Conservation (phyloP, 768 basidiomycete species). For the Agrocybe chaxingu region DNA sequence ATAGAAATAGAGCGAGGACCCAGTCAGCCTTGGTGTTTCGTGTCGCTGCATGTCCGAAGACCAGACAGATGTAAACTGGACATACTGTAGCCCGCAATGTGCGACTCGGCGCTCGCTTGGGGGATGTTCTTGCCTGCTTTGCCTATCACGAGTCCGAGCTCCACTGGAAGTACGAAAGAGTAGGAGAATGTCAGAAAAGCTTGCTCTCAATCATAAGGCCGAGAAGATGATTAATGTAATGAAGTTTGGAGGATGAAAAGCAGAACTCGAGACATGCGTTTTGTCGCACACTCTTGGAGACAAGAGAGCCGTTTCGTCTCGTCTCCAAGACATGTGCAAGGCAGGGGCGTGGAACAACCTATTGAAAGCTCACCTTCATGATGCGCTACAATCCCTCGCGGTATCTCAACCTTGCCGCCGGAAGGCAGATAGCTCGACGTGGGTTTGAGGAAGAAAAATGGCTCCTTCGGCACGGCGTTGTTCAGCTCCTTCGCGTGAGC, state of each 20-base stretch:
- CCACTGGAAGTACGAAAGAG: conserved; percentile 48
- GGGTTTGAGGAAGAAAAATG: conserved; percentile 98
- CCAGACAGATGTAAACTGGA: conserved; percentile 3
- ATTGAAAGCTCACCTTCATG: conserved; percentile 69
- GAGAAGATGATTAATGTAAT: neutral
- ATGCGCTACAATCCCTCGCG: conserved; percentile 77
- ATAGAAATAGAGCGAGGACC: neutral
- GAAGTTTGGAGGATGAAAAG: neutral
- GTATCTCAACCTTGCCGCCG: conserved; percentile 84
- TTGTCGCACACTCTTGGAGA: too few relatives aligned
- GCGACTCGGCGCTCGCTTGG: conserved; percentile 62
- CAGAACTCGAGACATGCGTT: neutral
- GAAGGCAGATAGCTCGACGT: conserved; percentile 82
- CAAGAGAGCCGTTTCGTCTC: too few relatives aligned
- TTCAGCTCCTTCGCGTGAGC: conserved; percentile 91
- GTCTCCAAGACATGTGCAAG: too few relatives aligned
- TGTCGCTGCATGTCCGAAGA: neutral
- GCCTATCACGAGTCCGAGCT: conserved; percentile 96
- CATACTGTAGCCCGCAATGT: conserved; percentile 92
- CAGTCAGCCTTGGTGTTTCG: neutral
- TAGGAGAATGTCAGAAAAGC: conserved; percentile 1
- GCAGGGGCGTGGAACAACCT: neutral
- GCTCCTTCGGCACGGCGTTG: conserved; percentile 87
- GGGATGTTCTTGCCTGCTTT: conserved; percentile 82
- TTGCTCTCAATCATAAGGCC: neutral